A percentile compares a stretch with the other conserved stretches of the same genome.
These are phyloP conservation scores for Patellifolia procumbens DNA, from an alignment of 179 eudicot species.

Conservation along the genomic window DNA sequence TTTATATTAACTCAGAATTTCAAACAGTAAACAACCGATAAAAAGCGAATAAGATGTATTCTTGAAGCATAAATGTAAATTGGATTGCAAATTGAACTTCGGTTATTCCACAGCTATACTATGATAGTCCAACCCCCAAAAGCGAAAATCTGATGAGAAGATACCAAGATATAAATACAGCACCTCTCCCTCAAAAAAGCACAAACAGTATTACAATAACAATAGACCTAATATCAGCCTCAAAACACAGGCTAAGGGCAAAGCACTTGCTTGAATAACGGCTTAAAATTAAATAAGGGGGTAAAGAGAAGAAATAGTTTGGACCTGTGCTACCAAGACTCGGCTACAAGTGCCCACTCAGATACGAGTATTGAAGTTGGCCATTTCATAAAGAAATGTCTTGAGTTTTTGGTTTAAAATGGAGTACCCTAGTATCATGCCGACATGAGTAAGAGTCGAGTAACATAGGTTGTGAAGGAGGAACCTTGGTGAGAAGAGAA, in stretches of 20 bases:
- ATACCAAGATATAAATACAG: background rate
- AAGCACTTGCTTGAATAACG: background rate
- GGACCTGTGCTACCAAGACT: too few relatives aligned
- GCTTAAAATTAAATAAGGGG: background rate
- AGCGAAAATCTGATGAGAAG: background rate
- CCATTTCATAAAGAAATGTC: too few relatives aligned
- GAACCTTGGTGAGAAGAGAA: constrained; percentile 5
- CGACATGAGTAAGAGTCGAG: too few relatives aligned
- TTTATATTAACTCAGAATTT: too few relatives aligned
- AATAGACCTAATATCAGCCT: background rate
- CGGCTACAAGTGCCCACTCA: too few relatives aligned
- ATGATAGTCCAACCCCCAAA: background rate
- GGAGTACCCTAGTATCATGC: too few relatives aligned
- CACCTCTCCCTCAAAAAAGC: background rate
- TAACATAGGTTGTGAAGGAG: background rate
- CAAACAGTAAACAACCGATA: too few relatives aligned
- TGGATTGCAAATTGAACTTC: background rate
- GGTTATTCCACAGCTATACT: background rate
- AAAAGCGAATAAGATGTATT: too few relatives aligned
- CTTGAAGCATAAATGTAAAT: too few relatives aligned
- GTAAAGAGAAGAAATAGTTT: background rate
- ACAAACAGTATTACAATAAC: background rate
- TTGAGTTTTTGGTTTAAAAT: too few relatives aligned
- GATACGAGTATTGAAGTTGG: too few relatives aligned
- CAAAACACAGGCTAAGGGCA: background rate